Percentiles rank a stretch among this genome's conserved stretches.
Conservation (phyloP, 148 eudicot species). For the Vaccinium macrocarpon region DNA sequence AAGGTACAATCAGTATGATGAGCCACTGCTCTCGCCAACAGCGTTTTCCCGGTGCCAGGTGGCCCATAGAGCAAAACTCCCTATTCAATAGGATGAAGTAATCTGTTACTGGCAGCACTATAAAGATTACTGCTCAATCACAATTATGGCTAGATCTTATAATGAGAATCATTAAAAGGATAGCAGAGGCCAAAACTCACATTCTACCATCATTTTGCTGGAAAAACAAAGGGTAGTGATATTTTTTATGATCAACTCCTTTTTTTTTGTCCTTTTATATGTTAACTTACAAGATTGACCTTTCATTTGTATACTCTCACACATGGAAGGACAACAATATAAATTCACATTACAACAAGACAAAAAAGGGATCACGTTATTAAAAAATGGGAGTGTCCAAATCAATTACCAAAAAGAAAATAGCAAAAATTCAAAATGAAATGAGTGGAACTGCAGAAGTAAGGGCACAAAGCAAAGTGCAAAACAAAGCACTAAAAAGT, state of each 20-base stretch:
- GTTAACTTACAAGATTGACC: too few relatives aligned
- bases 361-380: too few relatives aligned
- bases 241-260: too few relatives aligned
- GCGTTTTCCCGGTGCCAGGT: conserved; percentile 88
- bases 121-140: background rate
- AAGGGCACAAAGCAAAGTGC: too few relatives aligned
- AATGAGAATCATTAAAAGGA: background rate
- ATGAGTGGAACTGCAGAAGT: conserved; percentile 33
- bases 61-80: conserved; percentile 94
- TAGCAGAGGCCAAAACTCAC: background rate
- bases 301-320: too few relatives aligned
- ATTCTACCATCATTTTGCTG: too few relatives aligned
- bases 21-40: conserved; percentile 92
- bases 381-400: too few relatives aligned
- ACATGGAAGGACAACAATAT: too few relatives aligned
- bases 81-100: conserved; percentile 21
- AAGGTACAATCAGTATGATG: conserved; percentile 92
- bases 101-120: background rate
- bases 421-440: background rate
- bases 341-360: too few relatives aligned
- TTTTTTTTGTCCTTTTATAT: too few relatives aligned
- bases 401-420: too few relatives aligned
- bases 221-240: too few relatives aligned
- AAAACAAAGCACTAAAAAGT: background rate
- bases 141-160: background rate